These are phyloP conservation scores for Aspergillus sergii DNA, from an alignment of 2,329 filamentous ascomycete genomes.

Conservation along the genomic window DNA sequence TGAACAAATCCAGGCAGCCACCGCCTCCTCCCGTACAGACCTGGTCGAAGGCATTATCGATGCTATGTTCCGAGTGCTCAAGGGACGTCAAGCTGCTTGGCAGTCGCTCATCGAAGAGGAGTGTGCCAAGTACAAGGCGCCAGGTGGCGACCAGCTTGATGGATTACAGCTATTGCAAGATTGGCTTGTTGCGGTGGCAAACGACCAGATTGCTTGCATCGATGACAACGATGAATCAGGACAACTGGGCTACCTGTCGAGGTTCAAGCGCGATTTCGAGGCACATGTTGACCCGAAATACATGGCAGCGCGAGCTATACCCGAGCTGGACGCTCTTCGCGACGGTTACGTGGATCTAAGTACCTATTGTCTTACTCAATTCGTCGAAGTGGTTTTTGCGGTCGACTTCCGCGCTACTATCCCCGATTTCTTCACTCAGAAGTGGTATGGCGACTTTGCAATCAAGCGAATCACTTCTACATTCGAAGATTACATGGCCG, in stretches of 20 bases:
- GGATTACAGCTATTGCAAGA: conserved; percentile 75
- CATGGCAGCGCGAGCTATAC: conserved; percentile 68
- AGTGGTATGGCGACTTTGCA: conserved; percentile 83
- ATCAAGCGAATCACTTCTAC: conserved; percentile 95
- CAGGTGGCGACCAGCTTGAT: conserved; percentile 57
- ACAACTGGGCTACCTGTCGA: conserved; percentile 78
- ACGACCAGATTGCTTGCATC: conserved; percentile 98
- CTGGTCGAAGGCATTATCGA: conserved; percentile 95
- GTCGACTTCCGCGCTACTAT: conserved; percentile 86
- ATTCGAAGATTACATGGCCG: conserved; percentile 89
- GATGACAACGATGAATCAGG: conserved; percentile 81
- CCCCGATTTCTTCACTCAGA: conserved; percentile 84
- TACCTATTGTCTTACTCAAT: conserved; percentile 87
- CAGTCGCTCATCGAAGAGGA: conserved; percentile 88
- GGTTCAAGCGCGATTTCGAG: conserved; percentile 82
- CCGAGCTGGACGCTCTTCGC: conserved; percentile 73
- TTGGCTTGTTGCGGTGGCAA: conserved; percentile 95
- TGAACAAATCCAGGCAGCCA: conserved; percentile 85
- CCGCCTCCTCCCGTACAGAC: conserved; percentile 81
- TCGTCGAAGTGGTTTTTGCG: conserved; percentile 82
- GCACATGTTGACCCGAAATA: conserved; percentile 79
- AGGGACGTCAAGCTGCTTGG: conserved; percentile 80
- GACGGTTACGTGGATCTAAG: conserved; percentile 95
- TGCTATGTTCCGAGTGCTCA: conserved; percentile 88
- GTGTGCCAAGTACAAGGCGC: conserved; percentile 68